Conservation (phyloP, 208 protist species). For the Blastocrithidia nonstop region DNA sequence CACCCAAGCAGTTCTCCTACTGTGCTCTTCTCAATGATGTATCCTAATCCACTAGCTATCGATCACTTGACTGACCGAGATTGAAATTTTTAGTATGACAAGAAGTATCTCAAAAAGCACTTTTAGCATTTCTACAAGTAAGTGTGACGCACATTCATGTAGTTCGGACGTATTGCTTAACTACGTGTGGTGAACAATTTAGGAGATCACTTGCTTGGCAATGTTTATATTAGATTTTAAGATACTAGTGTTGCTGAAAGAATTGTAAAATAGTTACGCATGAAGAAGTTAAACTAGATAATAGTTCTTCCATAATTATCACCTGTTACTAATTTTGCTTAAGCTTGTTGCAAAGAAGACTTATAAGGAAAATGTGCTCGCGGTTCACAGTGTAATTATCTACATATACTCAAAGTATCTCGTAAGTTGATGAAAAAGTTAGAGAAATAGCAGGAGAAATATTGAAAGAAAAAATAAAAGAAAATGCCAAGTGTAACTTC, state of each 20-base stretch:
- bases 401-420: slow-evolving; percentile 91
- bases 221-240: slow-evolving; percentile 95
- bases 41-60: slow-evolving; percentile 81
- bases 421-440: slow-evolving; percentile 72
- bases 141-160: slow-evolving; percentile 87
- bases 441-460: slow-evolving; percentile 72
- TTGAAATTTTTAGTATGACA: slow-evolving; percentile 43
- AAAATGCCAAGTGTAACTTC: slow-evolving; percentile 4
- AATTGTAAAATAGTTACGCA: slow-evolving; percentile 68
- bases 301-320: slow-evolving; percentile 89
- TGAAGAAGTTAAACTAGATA: slow-evolving; percentile 76
- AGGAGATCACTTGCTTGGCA: slow-evolving; percentile 93
- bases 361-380: slow-evolving; percentile 86
- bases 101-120: slow-evolving; percentile 84
- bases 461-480: slow-evolving; percentile 46
- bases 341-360: slow-evolving; percentile 95
- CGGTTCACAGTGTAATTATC: slow-evolving; percentile 96
- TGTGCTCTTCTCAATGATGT: slow-evolving; percentile 94
- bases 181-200: slow-evolving; percentile 94
- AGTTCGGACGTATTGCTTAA: slow-evolving; percentile 89
- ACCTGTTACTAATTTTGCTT: slow-evolving; percentile 96
- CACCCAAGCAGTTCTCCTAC: slow-evolving; percentile 87
- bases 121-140: slow-evolving; percentile 97
- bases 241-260: slow-evolving; percentile 74
- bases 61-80: slow-evolving; percentile 42